phyloP scores from a whole-genome alignment of 768 basidiomycete species.

The Suillus paluster region DNA sequence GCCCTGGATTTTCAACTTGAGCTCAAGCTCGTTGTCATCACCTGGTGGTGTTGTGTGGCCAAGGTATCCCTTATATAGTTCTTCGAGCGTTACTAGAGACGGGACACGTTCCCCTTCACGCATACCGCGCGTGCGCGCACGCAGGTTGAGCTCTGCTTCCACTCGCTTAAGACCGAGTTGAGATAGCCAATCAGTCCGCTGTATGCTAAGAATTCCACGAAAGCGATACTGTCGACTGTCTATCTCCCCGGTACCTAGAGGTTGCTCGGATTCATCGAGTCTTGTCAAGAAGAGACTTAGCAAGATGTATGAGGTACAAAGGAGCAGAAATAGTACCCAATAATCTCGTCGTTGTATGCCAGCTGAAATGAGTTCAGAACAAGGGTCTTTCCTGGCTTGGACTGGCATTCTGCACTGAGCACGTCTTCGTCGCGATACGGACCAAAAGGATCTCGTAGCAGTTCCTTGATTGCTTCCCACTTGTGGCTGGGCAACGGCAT shows the following conservation, averaged over 20 bases:
- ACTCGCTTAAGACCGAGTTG: conserved; percentile 45
- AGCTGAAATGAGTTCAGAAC: conserved; percentile 35
- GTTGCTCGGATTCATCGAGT: conserved; percentile 52
- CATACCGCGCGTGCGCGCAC: conserved; percentile 37
- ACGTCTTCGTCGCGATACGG: conserved; percentile 34
- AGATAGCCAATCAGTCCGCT: conserved; percentile 53
- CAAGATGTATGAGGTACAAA: background rate
- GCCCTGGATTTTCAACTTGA: conserved; percentile 50
- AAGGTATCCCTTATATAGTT: conserved; percentile 31
- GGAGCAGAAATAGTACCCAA: conserved; percentile 23
- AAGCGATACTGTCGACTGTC: conserved; percentile 46
- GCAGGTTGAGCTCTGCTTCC: conserved; percentile 47
- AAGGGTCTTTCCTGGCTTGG: conserved; percentile 14
- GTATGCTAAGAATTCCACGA: conserved; percentile 54
- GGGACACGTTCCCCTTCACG: conserved; percentile 20
- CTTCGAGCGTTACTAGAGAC: conserved; percentile 39
- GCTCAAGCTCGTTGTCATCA: conserved; percentile 19
- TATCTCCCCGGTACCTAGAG: conserved; percentile 31
- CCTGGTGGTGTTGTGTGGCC: conserved; percentile 9
- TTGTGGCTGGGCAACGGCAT: conserved; percentile 10
- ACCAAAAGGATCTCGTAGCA: conserved; percentile 33
- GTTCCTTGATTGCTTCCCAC: conserved; percentile 22
- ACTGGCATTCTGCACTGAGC: conserved; percentile 26
- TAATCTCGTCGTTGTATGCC: conserved; percentile 28
- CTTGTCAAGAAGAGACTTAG: conserved; percentile 29